phyloP scores from a whole-genome alignment of 306 rosid genomes.

The Cajanus cajan region DNA sequence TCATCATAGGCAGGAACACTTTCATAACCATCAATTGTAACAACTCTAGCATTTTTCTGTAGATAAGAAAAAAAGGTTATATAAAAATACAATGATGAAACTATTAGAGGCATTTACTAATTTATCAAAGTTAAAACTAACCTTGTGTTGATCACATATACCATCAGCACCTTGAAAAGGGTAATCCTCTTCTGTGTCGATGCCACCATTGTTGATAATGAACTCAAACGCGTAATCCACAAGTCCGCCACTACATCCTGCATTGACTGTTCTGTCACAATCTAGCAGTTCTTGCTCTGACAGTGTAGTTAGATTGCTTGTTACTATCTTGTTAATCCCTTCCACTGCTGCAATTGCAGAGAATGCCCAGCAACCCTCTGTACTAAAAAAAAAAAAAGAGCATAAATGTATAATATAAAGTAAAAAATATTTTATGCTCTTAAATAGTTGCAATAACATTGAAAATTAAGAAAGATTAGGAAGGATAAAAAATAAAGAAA shows the following conservation, averaged over 20 bases:
- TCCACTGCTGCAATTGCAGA: slow-evolving; percentile 70
- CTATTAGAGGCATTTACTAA: neutral
- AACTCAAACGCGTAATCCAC: slow-evolving; percentile 77
- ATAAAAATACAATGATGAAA: neutral
- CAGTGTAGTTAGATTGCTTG: slow-evolving; percentile 66
- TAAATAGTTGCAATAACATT: neutral
- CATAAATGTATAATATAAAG: neutral
- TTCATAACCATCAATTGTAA: slow-evolving; percentile 63
- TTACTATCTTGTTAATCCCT: slow-evolving; percentile 81
- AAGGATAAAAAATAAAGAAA: neutral
- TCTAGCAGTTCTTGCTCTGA: slow-evolving; percentile 92
- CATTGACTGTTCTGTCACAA: slow-evolving; percentile 67
- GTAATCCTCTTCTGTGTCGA: slow-evolving; percentile 81
- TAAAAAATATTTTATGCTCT: neutral
- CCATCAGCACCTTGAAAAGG: slow-evolving; percentile 59
- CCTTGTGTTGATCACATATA: slow-evolving; percentile 60
- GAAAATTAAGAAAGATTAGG: neutral
- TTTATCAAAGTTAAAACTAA: slow-evolving; percentile 26
- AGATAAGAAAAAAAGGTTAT: neutral
- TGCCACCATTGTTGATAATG: slow-evolving; percentile 80
- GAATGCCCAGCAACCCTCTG: slow-evolving; percentile 98
- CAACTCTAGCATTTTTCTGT: slow-evolving; percentile 76
- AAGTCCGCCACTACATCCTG: slow-evolving; percentile 84
- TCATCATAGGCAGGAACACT: slow-evolving; percentile 65
- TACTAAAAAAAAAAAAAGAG: neutral